A percentile compares a stretch with the other conserved stretches of the same genome.
Evolutionary conservation across 495 filamentous ascomycete genomes (phyloP).

Genomic region (Xanthoparmelia taractica): DNA sequence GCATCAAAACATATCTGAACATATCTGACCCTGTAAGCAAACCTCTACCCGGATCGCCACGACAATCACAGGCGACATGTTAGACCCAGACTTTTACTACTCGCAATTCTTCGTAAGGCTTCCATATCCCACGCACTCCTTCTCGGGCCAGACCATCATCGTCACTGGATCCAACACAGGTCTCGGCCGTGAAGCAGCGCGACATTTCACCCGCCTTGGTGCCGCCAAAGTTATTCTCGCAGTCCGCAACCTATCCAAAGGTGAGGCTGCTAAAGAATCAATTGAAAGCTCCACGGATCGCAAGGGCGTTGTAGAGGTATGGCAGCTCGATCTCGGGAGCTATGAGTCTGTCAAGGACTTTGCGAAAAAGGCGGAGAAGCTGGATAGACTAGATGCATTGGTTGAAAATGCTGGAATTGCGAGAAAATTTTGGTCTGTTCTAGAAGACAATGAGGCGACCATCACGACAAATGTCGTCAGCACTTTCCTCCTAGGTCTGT

Average conservation of each 20-base stretch:
- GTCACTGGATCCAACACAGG: constrained; percentile 48
- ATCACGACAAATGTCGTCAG: constrained; percentile 42
- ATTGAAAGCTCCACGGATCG: constrained; percentile 31
- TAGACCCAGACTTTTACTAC: constrained; percentile 37
- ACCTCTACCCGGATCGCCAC: neutral
- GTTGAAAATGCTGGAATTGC: constrained; percentile 35
- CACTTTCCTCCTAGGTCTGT: constrained; percentile 34
- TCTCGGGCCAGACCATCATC: constrained; percentile 40
- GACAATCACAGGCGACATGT: neutral
- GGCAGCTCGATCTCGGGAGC: constrained; percentile 32
- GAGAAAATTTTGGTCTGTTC: constrained; percentile 17
- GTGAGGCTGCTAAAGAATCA: constrained; percentile 33
- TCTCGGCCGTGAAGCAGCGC: constrained; percentile 40
- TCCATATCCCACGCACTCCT: constrained; percentile 28
- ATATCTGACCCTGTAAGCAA: too few relatives aligned
- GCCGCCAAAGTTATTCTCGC: constrained; percentile 41
- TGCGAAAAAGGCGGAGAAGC: constrained; percentile 21
- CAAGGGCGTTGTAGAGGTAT: constrained; percentile 32
- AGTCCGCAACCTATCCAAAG: constrained; percentile 37
- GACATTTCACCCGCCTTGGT: constrained; percentile 35
- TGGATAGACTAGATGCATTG: constrained; percentile 32
- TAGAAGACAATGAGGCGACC: constrained; percentile 34
- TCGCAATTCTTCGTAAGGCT: constrained; percentile 40
- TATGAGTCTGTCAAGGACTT: constrained; percentile 34
- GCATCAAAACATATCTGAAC: too few relatives aligned